phyloP scores from a whole-genome alignment of 2,329 filamentous ascomycete species.

The Diaporthe longicolla region DNA sequence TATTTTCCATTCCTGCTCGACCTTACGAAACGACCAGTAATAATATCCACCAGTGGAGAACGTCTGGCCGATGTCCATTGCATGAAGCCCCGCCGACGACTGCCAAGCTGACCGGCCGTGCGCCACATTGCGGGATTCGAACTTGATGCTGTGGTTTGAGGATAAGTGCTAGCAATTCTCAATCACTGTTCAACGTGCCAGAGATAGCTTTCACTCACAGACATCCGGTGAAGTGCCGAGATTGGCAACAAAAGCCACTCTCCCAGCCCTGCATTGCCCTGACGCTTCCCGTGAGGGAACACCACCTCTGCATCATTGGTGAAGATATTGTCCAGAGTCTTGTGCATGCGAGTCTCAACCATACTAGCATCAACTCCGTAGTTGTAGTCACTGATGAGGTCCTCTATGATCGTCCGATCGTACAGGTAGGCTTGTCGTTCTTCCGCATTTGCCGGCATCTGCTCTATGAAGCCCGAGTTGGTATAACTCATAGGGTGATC shows the following conservation, averaged over 20 bases:
- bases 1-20: constrained; percentile 6
- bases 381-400: constrained; percentile 16
- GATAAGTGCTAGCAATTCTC: not conserved
- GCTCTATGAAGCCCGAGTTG: not conserved
- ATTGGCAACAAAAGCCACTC: constrained; percentile 14
- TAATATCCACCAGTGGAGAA: constrained; percentile 12
- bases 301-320: not conserved
- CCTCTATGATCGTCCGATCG: not conserved
- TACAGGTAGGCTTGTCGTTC: constrained; percentile 5
- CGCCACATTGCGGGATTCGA: constrained; percentile 6
- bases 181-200: not conserved
- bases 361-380: constrained; percentile 6
- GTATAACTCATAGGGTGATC: constrained; percentile 12
- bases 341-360: not conserved
- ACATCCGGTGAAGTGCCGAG: constrained; percentile 3
- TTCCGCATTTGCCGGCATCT: not conserved
- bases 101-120: not conserved
- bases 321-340: not conserved
- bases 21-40: constrained; percentile 20
- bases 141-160: constrained; percentile 13
- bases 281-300: not conserved
- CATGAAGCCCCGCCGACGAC: not conserved
- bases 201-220: not conserved
- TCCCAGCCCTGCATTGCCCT: not conserved
- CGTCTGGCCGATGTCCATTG: not conserved